Base-by-base conservation (phyloP, 1,284 basidiomycete species). In the Laetiporus sulphureus region DNA sequence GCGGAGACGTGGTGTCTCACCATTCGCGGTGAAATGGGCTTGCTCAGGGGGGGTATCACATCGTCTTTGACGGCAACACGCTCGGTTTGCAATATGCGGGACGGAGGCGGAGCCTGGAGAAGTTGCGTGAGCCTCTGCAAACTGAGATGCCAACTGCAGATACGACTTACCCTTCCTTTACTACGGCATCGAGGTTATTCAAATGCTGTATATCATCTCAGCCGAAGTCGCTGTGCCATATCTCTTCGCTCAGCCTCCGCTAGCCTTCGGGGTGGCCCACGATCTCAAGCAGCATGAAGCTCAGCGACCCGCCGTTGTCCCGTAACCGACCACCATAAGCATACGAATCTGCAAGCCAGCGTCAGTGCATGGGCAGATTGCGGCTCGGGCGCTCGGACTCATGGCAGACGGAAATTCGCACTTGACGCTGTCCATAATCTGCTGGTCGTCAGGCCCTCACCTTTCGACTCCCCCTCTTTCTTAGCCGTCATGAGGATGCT, bases 141-240 rank as follows among this genome's bases (percentile, higher is more conserved):
- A 30, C 18, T 10, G 18, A 20, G 18, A 15, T 31, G 29, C 29
- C 33, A 32, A 11, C 21, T 11, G 21, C 19, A 19, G 4, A 21
- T 13, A 30, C 31, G 31, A 39, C 43, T 38, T 38, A 48, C 55
- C 55, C 51, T 46, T 54, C 55, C 44, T 55, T 47, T 40, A 52
- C 49, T 44, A 84, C 70, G 0, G 76, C 73, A 47, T 83, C 75
- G 16, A 84, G 67, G 54, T 75, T 81, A 0, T 72, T 44, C 12
- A 60, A 51, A 21, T 62, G 56, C 34, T 60, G 62, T 2, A 78
- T 57, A 45, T 78, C 68, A 11, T 78, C 71, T 58, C 69, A 71
- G 12, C 49, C 48, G 22, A 59, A 48, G 8, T 63, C 47, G 40
- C 54, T 44, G 21, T 47, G 16, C 20, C 48, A 46, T 19, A 82